Conservation (phyloP, 2,329 filamentous ascomycete genomes). For the Periconia sp. region DNA sequence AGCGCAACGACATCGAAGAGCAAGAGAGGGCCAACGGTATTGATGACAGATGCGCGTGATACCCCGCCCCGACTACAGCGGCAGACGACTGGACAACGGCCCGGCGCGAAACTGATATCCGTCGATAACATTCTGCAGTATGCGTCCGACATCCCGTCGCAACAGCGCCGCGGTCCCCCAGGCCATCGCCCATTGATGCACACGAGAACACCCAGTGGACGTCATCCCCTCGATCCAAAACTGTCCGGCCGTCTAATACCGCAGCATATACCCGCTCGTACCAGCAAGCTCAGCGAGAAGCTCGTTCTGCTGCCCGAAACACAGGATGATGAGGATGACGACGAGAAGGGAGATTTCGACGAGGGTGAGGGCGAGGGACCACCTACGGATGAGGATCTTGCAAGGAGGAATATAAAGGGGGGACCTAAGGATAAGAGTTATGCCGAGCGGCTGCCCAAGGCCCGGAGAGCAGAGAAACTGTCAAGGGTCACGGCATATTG, state of each 20-base stretch:
- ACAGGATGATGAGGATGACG: constrained; percentile 58
- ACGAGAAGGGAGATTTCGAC: constrained; percentile 60
- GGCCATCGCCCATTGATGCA: constrained; percentile 56
- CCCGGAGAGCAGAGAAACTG: constrained; percentile 83
- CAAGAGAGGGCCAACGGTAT: constrained; percentile 46
- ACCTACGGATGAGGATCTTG: constrained; percentile 69
- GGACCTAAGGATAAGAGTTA: constrained; percentile 81
- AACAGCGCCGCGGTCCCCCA: constrained; percentile 79
- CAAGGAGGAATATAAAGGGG: constrained; percentile 68
- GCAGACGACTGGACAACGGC: constrained; percentile 41
- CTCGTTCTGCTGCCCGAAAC: constrained; percentile 93
- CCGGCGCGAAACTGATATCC: constrained; percentile 73
- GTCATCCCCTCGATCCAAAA: constrained; percentile 60
- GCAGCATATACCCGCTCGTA: constrained; percentile 77
- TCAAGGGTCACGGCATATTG: constrained; percentile 94
- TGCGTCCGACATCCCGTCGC: constrained; percentile 92
- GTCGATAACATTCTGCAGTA: constrained; percentile 96
- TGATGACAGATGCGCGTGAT: constrained; percentile 65
- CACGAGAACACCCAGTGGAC: constrained; percentile 56
- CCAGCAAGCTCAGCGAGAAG: constrained; percentile 95
- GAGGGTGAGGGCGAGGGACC: constrained; percentile 68
- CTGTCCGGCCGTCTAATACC: constrained; percentile 63
- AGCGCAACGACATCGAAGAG: constrained; percentile 42
- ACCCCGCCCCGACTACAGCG: constrained; percentile 42
- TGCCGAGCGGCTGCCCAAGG: constrained; percentile 89